Base-by-base conservation (phyloP, 805 yeast genomes). In the Candida germanica region DNA sequence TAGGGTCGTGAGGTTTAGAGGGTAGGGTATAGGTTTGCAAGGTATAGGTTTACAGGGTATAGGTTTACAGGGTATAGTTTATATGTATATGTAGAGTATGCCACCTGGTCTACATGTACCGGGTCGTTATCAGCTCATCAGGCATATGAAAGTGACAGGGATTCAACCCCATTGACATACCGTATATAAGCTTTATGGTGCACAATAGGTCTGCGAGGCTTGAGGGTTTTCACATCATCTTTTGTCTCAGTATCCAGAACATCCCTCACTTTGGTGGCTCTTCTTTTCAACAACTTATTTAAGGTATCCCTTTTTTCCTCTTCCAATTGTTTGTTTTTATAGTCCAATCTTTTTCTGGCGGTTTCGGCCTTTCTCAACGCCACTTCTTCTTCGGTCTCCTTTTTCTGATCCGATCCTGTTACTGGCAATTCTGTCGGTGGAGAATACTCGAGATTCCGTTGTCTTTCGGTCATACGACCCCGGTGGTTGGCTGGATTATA, bases 231-330 rank as follows among this genome's bases (percentile, higher is more conserved):
- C 21, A 48, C 44, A 17, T 53, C 58, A 2, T 46, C 51, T 4
- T 38, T 42, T 6, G 56, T 60, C 17, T 64, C 69, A 16, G 46
- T 52, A 23, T 54, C 56, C 26, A 53, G 58, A 3, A 49, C 54
- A 28, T 64, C 75, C 46, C 83, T 66, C 1, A 79, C 75, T 54
- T 83, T 83, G 31, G 77, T 79, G 0, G 96, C 96, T 44, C 96
- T 73, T 58, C 89, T 79, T 59, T 86, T 82, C 45, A 91, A 67
- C 45, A 91, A 66, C 56, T 86, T 87, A 57, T 91, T 91, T 46
- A 91, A 71, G 0, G 97, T 89, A 46, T 91, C 97, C 53, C 81
- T 77, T 56, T 93, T 93, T 59, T 93, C 98, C 57, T 87, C 96
- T 53, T 89, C 97, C 26, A 87, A 63, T 45, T 83, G 79, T 61